Conservation (phyloP, 768 basidiomycete genomes). For the Rhodosporidiobolus odoratus region DNA sequence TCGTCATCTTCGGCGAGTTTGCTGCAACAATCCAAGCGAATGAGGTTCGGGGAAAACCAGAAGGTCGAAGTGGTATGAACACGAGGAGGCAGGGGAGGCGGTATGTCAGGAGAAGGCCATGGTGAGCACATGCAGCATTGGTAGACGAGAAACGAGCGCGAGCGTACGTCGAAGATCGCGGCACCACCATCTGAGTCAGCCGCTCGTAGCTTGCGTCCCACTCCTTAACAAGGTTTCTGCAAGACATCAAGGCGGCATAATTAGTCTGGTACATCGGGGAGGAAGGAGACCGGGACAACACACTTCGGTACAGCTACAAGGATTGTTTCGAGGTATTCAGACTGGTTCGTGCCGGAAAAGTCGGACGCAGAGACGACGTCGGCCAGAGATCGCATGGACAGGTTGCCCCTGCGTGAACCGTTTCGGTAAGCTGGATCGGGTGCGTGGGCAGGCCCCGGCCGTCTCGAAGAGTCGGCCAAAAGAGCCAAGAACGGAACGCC, state of each 20-base stretch:
- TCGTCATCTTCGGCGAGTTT: slow-evolving; percentile 79
- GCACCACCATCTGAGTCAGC: slow-evolving; percentile 81
- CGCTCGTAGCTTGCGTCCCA: slow-evolving; percentile 88
- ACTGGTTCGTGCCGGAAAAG: slow-evolving; percentile 62
- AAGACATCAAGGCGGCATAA: no score
- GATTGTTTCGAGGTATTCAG: slow-evolving; percentile 88
- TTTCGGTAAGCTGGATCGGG: not conserved
- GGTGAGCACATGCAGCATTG: not conserved
- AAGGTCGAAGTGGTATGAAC: no score
- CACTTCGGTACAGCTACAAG: slow-evolving; percentile 93
- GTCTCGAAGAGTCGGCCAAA: not conserved
- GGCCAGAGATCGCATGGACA: slow-evolving; percentile 79
- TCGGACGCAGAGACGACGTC: slow-evolving; percentile 78
- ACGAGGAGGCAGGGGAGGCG: not conserved
- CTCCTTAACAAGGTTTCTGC: slow-evolving; percentile 71
- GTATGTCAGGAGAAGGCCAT: not conserved
- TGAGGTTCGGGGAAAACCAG: no score
- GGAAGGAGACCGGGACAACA: slow-evolving; percentile 39
- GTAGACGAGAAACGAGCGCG: not conserved
- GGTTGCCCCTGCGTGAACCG: slow-evolving; percentile 64
- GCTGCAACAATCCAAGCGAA: no score
- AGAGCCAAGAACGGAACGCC: not conserved
- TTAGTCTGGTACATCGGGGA: no score
- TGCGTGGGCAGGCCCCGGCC: not conserved
- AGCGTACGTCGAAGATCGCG: slow-evolving; percentile 76